Evolutionary conservation across 805 yeast genomes (phyloP).

Genomic region (Candida morakotiae): DNA sequence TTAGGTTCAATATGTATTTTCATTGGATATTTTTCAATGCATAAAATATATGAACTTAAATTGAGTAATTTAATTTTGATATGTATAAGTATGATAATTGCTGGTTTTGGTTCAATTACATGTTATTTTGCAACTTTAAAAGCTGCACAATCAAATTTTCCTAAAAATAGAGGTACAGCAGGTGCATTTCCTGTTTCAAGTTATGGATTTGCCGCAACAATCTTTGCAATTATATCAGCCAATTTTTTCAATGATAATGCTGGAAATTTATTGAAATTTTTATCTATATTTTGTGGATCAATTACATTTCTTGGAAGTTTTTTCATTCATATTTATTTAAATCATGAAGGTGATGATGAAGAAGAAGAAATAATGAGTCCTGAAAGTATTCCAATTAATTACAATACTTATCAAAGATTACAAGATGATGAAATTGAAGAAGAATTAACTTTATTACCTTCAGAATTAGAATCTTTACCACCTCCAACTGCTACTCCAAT

Average conservation of each 20-base stretch:
- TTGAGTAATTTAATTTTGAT: conserved; percentile 38
- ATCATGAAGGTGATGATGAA: conserved; percentile 14
- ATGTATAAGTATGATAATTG: conserved; percentile 45
- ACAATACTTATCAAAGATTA: background rate
- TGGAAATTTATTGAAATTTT: conserved; percentile 51
- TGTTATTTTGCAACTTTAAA: conserved; percentile 56
- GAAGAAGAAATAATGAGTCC: conserved; percentile 3
- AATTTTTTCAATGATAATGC: conserved; percentile 49
- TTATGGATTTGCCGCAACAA: conserved; percentile 67
- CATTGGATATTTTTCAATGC: conserved; percentile 50
- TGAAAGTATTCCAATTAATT: background rate
- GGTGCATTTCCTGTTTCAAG: conserved; percentile 65
- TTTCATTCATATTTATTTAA: conserved; percentile 37
- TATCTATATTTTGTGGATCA: conserved; percentile 49
- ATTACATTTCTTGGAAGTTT: conserved; percentile 41
- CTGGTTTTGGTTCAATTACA: conserved; percentile 68
- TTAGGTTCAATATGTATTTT: conserved; percentile 55
- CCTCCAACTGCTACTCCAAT: background rate
- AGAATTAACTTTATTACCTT: conserved; percentile 2
- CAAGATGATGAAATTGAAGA: background rate
- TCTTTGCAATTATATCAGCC: conserved; percentile 58
- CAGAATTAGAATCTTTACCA: conserved; percentile 3
- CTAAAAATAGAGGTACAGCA: conserved; percentile 65
- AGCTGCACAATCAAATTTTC: conserved; percentile 61
- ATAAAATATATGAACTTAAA: conserved; percentile 40